Evolutionary conservation across 2,329 filamentous ascomycete species (phyloP).

Genomic region (Xylaria digitata): DNA sequence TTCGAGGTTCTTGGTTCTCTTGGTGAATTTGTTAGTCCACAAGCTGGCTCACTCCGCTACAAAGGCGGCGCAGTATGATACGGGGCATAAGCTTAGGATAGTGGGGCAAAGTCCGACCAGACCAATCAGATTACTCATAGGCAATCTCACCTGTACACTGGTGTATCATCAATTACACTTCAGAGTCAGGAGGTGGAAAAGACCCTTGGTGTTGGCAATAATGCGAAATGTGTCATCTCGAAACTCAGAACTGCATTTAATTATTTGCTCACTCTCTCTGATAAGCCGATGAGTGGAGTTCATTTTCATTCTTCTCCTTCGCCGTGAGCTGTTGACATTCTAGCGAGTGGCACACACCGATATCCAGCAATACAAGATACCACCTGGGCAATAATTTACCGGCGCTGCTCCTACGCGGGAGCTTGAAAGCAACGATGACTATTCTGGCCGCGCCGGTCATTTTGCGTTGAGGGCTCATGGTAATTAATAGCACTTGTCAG

Average conservation of each 20-base stretch:
- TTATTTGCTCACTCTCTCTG: neutral
- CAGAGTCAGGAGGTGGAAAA: too few species aligned
- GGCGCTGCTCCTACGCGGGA: too few species aligned
- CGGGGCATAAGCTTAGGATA: neutral
- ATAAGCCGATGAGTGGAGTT: too few species aligned
- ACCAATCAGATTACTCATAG: slow-evolving; percentile 31
- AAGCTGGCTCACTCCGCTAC: neutral
- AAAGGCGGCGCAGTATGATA: neutral
- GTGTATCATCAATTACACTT: too few species aligned
- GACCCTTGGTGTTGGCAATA: too few species aligned
- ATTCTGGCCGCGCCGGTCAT: neutral
- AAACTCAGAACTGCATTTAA: too few species aligned
- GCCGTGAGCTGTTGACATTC: neutral
- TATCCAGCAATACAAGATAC: too few species aligned
- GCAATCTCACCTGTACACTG: too few species aligned
- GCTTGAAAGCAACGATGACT: too few species aligned
- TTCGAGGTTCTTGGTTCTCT: slow-evolving; percentile 1
- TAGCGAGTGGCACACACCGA: neutral
- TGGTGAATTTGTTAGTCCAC: slow-evolving; percentile 1
- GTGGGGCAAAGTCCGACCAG: slow-evolving; percentile 41
- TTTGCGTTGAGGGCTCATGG: neutral
- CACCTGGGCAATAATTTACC: too few species aligned
- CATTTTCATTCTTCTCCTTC: neutral
- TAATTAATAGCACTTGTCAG: neutral
- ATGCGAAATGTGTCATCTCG: too few species aligned